Base-by-base conservation (phyloP, 257 asterid species). In the Jacaranda mimosifolia region DNA sequence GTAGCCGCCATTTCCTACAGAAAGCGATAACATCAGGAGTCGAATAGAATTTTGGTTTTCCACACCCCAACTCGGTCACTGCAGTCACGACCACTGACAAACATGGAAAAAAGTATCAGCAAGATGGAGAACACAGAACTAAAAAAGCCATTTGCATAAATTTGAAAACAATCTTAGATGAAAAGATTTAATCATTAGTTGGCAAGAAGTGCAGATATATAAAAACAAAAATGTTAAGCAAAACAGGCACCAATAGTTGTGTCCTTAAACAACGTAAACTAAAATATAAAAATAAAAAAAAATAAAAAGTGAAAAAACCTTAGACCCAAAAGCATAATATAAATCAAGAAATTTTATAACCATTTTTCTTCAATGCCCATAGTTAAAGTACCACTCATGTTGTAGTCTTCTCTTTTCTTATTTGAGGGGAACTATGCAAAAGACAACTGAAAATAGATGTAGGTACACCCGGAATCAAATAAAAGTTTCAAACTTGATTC, bases 31-130 rank as follows among this genome's bases (percentile, higher is more conserved):
- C 58, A 65, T 93, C 92, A 19, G 99, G 96, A 68, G 99, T 95
- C 68, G 99, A 93, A 77, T 91, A 91, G 87, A 95, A 95, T 74
- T 86, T 91, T 74, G 99, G 98, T 86, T 90, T 95, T 81, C 99
- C 99, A 79, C 66, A 71, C 56, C 97, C 97, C 90, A 95, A 83
- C 82, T 93, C 97, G 3, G 99, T 88, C 67, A 95, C 96, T 57
- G 99, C 99, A 63, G 99, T 95, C 83, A 95, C 97, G 64, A 93
- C 99, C 85, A 89, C 99, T 95, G 90, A 26, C 66, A 75, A 69
- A 83, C 75, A 65, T 73, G 38, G 75, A 69, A 77, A 48, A 60
- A 72, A 10, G 45, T 43, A 73, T 87, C 80, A 82, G 82, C 69
- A 74, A 72, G 40, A 70, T 21, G 38, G 62, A 79, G 68, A 43